A percentile compares a stretch with the other conserved stretches of the same genome.
Evolutionary conservation across 805 yeast genomes (phyloP).

Genomic region (Candida endomychidarum): DNA sequence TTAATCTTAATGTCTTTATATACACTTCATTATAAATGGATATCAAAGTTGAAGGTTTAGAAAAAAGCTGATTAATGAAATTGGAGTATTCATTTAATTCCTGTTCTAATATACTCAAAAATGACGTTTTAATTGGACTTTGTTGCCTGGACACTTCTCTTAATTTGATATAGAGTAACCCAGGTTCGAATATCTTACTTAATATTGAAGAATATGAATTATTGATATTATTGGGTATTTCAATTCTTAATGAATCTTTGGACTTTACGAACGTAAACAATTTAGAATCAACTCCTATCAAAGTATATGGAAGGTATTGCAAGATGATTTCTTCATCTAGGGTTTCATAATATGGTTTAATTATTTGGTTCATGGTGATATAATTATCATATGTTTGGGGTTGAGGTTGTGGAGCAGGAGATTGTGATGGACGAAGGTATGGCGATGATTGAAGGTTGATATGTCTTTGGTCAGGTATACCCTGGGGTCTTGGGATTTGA

Average conservation of each 20-base stretch:
- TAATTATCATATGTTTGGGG: background rate
- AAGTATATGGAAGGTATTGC: constrained; percentile 49
- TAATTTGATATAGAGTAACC: constrained; percentile 58
- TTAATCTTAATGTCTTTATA: constrained; percentile 53
- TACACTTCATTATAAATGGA: constrained; percentile 41
- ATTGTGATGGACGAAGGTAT: background rate
- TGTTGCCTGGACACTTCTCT: constrained; percentile 19
- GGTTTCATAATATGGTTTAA: constrained; percentile 32
- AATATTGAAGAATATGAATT: constrained; percentile 57
- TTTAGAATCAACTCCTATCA: constrained; percentile 63
- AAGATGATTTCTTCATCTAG: constrained; percentile 37
- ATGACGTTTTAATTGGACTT: constrained; percentile 64
- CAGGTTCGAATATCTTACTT: constrained; percentile 66
- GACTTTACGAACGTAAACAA: constrained; percentile 46
- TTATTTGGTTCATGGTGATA: constrained; percentile 11
- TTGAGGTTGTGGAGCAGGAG: background rate
- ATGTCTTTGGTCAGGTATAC: background rate
- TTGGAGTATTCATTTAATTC: constrained; percentile 35
- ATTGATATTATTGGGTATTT: constrained; percentile 53
- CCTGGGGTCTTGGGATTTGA: too few relatives aligned
- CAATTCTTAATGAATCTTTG: constrained; percentile 20
- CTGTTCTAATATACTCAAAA: constrained; percentile 48
- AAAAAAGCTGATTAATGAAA: constrained; percentile 36
- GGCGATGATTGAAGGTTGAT: constrained; percentile 16
- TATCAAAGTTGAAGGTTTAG: constrained; percentile 29